A percentile compares a stretch with the other conserved stretches of the same genome.
Evolutionary conservation across 2,329 filamentous ascomycete species (phyloP).

Genomic region (Cladorrhinum sp.): DNA sequence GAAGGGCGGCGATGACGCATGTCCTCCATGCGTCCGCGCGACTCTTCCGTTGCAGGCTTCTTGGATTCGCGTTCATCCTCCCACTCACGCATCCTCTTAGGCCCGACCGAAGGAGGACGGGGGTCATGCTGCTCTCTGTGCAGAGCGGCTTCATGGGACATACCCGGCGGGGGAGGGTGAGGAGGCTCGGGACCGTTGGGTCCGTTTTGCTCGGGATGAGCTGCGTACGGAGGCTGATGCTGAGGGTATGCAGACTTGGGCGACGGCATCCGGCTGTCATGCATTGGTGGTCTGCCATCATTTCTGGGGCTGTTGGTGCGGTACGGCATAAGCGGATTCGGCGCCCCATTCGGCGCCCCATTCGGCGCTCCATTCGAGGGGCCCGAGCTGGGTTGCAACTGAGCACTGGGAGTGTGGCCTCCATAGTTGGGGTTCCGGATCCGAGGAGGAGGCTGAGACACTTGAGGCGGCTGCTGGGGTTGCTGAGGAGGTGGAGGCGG

Average conservation of each 20-base stretch:
- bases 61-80: conserved; percentile 77
- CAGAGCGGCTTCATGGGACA: conserved; percentile 64
- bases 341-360: conserved; percentile 41
- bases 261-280: conserved; percentile 87
- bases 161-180: conserved; percentile 50
- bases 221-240: conserved; percentile 66
- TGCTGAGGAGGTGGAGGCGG: conserved; percentile 42
- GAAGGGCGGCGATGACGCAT: conserved; percentile 74
- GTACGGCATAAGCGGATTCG: conserved; percentile 65
- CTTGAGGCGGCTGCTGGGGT: conserved; percentile 40
- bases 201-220: conserved; percentile 63
- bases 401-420: conserved; percentile 48
- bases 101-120: conserved; percentile 72
- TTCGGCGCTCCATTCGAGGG: conserved; percentile 35
- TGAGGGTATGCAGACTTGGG: conserved; percentile 82
- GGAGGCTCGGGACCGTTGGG: conserved; percentile 68
- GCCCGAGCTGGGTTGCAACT: conserved; percentile 34
- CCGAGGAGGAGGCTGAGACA: conserved; percentile 45
- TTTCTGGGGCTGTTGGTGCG: conserved; percentile 75
- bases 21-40: conserved; percentile 80
- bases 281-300: conserved; percentile 70
- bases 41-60: conserved; percentile 87
- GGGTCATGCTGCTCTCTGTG: conserved; percentile 61
- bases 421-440: conserved; percentile 59
- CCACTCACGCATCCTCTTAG: conserved; percentile 90